Percentiles rank a stretch among this genome's conserved stretches.
Conservation (phyloP, 2,329 filamentous ascomycete species). For the Sodiomyces alkalinus region DNA sequence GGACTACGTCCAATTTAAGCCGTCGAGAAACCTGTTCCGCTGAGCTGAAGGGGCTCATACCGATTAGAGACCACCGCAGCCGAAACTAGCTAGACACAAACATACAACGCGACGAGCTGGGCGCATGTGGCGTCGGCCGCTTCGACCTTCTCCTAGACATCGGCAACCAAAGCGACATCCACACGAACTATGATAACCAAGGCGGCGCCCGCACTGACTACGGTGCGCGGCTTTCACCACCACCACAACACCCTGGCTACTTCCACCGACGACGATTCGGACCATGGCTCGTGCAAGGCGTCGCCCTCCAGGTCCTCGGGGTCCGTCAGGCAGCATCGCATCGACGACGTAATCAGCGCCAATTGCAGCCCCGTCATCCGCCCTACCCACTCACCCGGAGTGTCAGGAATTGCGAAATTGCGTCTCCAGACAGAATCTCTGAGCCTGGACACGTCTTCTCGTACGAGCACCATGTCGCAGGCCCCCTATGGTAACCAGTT, state of each 20-base stretch:
- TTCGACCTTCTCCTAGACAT: too few species aligned
- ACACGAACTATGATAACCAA: slow-evolving; percentile 30
- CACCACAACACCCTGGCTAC: slow-evolving; percentile 36
- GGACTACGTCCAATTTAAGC: too few species aligned
- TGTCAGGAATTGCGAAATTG: slow-evolving; percentile 68
- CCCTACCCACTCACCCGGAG: slow-evolving; percentile 32
- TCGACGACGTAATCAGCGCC: slow-evolving; percentile 44
- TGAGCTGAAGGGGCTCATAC: too few species aligned
- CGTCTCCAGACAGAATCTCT: slow-evolving; percentile 70
- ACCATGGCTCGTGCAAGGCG: slow-evolving; percentile 19
- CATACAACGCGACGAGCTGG: too few species aligned
- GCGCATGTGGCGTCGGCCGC: too few species aligned
- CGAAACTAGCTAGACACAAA: too few species aligned
- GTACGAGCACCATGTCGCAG: slow-evolving; percentile 39
- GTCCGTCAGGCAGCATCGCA: slow-evolving; percentile 19
- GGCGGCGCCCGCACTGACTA: slow-evolving; percentile 33
- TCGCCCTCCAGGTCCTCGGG: slow-evolving; percentile 13
- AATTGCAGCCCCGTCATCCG: slow-evolving; percentile 48
- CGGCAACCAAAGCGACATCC: too few species aligned
- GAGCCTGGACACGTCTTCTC: slow-evolving; percentile 43
- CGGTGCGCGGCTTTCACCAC: slow-evolving; percentile 40
- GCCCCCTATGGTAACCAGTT: slow-evolving; percentile 27
- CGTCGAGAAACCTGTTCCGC: too few species aligned
- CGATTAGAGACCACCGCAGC: too few species aligned
- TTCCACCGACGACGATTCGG: slow-evolving; percentile 44